Evolutionary conservation across 495 filamentous ascomycete species (phyloP).

Genomic region (Tetracladium marchalianum): DNA sequence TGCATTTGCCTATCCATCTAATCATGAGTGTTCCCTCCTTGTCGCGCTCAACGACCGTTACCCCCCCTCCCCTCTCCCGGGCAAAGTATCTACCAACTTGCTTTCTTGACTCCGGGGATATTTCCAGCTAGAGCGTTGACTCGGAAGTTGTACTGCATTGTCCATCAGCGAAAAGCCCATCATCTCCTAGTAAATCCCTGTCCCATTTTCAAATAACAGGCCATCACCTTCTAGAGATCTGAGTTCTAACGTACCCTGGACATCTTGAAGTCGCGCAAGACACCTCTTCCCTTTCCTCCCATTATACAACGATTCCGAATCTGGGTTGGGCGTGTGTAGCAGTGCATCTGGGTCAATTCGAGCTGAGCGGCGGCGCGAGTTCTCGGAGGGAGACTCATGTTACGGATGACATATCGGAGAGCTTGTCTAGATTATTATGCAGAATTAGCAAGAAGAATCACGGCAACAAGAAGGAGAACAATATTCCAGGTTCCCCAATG

Average conservation of each 20-base stretch:
- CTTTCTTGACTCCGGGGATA: conserved; percentile 89
- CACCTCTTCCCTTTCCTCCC: conserved; percentile 75
- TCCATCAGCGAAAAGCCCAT: conserved; percentile 14
- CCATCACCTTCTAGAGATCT: neutral
- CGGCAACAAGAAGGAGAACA: too few relatives aligned
- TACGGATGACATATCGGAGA: conserved; percentile 87
- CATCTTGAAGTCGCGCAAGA: conserved; percentile 84
- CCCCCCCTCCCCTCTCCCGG: too few relatives aligned
- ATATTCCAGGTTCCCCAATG: too few relatives aligned
- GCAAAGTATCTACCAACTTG: conserved; percentile 63
- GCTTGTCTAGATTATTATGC: conserved; percentile 63
- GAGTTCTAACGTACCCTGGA: conserved; percentile 55
- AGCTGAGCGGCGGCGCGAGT: conserved; percentile 84
- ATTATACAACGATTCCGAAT: conserved; percentile 87
- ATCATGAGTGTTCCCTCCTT: too few relatives aligned
- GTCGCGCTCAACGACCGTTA: too few relatives aligned
- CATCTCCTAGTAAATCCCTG: too few relatives aligned
- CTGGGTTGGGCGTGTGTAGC: conserved; percentile 85
- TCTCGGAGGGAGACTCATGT: conserved; percentile 73
- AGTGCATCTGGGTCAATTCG: conserved; percentile 86
- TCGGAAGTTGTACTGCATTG: conserved; percentile 76
- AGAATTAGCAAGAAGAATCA: neutral
- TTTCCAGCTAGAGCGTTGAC: conserved; percentile 80
- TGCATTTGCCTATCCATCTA: too few relatives aligned
- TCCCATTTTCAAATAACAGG: neutral